Evolutionary conservation across 2,329 filamentous ascomycete species (phyloP), one percentile per base, ranked within the genome.

Genomic region (Nannizziopsis arthrosporioides): DNA sequence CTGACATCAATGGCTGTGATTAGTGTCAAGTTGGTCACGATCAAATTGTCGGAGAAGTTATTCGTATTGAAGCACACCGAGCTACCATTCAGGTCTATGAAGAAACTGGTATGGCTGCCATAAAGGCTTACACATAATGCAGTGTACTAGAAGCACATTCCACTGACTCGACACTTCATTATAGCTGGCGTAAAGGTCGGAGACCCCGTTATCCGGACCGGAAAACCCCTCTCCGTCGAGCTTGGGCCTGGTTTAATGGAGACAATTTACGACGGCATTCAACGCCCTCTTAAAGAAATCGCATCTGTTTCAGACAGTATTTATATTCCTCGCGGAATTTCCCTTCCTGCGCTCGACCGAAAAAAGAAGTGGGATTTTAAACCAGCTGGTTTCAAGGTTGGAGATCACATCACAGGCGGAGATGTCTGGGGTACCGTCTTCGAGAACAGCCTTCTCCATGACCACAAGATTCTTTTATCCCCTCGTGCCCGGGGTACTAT

Each of bases 241-340:
- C 83, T 98, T 42, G 92, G 92, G 44, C 92, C 92, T 55, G 92
- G 92, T 65, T 75, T 98, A 67, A 87, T 98, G 78, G 90, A 96
- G 73, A 95, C 92, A 57, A 98, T 98, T 68, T 98, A 96, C 76
- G 92, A 98, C 68, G 92, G 92, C 73, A 98, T 98, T 62, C 92
- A 98, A 70, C 83, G 92, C 64, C 92, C 92, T 44, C 81, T 98
- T 59, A 83, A 83, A 70, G 81, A 79, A 57, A 98, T 98, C 61
- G 75, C 86, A 58, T 73, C 82, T 36, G 70, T 77, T 42, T 81
- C 88, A 45, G 74, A 87, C 63, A 88, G 85, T 69, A 98, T 98
- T 69, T 98, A 98, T 70, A 98, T 98, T 56, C 92, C 92, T 61
- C 86, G 92, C 59, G 92, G 92, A 68, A 90, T 98, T 63, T 72